phyloP scores from a whole-genome alignment of 108 stramenopile species.

The Nitzschia putrida region DNA sequence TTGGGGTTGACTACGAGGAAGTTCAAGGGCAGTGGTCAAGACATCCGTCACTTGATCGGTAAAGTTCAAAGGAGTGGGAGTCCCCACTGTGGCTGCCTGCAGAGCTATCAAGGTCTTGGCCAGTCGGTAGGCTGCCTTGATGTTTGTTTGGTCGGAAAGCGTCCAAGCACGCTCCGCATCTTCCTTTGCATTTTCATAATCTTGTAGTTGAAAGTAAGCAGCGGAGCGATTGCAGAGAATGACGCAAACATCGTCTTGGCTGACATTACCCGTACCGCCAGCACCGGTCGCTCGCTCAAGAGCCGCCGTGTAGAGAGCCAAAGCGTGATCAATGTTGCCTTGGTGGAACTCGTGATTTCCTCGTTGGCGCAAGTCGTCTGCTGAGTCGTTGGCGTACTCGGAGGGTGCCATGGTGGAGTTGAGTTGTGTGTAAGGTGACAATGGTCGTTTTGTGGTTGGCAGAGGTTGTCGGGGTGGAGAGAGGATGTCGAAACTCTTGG shows the following conservation, averaged over 20 bases:
- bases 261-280: not conserved
- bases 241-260: constrained; percentile 37
- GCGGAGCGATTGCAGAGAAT: constrained; percentile 82
- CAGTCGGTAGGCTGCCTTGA: constrained; percentile 77
- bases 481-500: too few species aligned
- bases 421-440: too few species aligned
- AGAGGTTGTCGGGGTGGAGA: too few species aligned
- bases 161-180: constrained; percentile 66
- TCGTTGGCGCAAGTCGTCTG: constrained; percentile 50
- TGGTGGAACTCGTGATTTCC: constrained; percentile 55
- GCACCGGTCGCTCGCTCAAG: constrained; percentile 23
- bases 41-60: constrained; percentile 43
- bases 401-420: too few species aligned
- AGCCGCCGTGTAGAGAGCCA: constrained; percentile 46
- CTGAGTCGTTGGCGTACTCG: constrained; percentile 1
- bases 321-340: constrained; percentile 44
- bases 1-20: constrained; percentile 9
- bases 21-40: constrained; percentile 16
- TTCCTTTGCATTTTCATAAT: constrained; percentile 51
- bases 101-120: constrained; percentile 63
- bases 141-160: constrained; percentile 32
- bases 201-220: constrained; percentile 67
- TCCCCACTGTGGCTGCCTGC: not conserved
- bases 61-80: constrained; percentile 33
- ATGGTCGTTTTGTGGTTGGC: too few species aligned